Conservation (phyloP, 805 yeast species). For the Yarrowia divulgata region DNA sequence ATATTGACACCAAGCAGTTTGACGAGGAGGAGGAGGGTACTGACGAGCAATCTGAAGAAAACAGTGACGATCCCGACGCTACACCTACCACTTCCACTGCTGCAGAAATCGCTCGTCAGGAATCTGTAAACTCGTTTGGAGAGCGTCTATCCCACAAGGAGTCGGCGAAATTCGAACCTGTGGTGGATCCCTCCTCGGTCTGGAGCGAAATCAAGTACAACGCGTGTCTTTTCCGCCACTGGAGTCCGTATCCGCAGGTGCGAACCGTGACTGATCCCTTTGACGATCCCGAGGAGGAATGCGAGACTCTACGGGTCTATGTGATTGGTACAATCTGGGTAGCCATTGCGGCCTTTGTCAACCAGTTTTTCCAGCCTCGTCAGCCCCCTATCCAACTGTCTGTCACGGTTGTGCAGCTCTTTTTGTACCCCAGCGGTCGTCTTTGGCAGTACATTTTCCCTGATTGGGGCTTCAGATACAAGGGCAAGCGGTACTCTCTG, state of each 20-base stretch:
- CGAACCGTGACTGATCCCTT: constrained; percentile 63
- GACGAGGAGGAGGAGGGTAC: not conserved
- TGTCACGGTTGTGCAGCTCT: constrained; percentile 60
- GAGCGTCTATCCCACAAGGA: not conserved
- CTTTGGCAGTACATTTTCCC: constrained; percentile 42
- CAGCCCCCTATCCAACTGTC: constrained; percentile 59
- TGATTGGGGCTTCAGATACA: constrained; percentile 50
- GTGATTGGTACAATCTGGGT: constrained; percentile 50
- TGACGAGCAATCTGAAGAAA: not conserved
- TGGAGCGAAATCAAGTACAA: constrained; percentile 16
- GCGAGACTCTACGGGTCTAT: constrained; percentile 58
- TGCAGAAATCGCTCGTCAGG: not conserved
- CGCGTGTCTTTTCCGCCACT: constrained; percentile 11
- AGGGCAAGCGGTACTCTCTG: constrained; percentile 49
- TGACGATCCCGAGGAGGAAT: constrained; percentile 57
- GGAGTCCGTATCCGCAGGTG: constrained; percentile 70
- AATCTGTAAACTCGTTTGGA: not conserved
- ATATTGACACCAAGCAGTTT: not conserved
- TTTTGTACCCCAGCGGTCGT: constrained; percentile 64
- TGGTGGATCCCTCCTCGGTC: not conserved
- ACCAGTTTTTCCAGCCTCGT: constrained; percentile 58
- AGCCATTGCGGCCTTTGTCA: constrained; percentile 44
- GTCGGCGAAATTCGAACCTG: not conserved
- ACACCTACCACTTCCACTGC: not conserved
- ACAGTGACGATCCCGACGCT: not conserved